Percentiles rank a stretch among this genome's conserved stretches.
phyloP scores from a whole-genome alignment of 2,329 filamentous ascomycete genomes.

The Leptographium radiaticola region DNA sequence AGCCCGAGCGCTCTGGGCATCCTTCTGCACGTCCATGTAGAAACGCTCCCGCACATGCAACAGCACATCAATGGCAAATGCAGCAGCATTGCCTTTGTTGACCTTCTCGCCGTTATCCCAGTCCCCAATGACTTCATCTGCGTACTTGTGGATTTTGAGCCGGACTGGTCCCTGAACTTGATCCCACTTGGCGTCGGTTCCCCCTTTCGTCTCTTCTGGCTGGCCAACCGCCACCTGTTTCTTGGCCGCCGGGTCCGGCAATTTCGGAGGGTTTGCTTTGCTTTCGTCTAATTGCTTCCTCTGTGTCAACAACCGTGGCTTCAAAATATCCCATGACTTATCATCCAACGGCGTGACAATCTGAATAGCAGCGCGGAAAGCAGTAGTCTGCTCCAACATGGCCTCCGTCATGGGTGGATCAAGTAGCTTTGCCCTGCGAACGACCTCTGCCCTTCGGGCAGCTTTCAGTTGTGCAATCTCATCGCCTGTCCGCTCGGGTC shows the following conservation, averaged over 20 bases:
- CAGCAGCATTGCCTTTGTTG: slow-evolving; percentile 47
- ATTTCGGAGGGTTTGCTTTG: slow-evolving; percentile 12
- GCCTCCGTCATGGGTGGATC: slow-evolving; percentile 50
- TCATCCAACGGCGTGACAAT: slow-evolving; percentile 57
- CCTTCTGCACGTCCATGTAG: slow-evolving; percentile 44
- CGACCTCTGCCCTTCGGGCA: slow-evolving; percentile 53
- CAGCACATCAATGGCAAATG: slow-evolving; percentile 61
- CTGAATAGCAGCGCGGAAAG: slow-evolving; percentile 61
- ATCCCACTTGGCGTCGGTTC: slow-evolving; percentile 57
- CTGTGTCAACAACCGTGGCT: slow-evolving; percentile 54
- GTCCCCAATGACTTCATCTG: slow-evolving; percentile 51
- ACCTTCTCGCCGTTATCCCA: slow-evolving; percentile 55
- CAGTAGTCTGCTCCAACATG: slow-evolving; percentile 55
- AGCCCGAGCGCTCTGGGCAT: slow-evolving; percentile 32
- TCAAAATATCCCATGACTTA: slow-evolving; percentile 54
- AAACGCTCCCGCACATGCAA: slow-evolving; percentile 55
- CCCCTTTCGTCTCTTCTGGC: slow-evolving; percentile 30
- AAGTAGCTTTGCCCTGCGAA: slow-evolving; percentile 52
- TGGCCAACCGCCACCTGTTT: background rate
- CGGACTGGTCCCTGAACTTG: slow-evolving; percentile 55
- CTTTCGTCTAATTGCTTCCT: slow-evolving; percentile 34
- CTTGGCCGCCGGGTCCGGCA: background rate
- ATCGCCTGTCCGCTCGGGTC: slow-evolving; percentile 39
- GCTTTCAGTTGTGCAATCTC: slow-evolving; percentile 53
- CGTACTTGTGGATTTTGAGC: slow-evolving; percentile 49